Percentiles rank a stretch among this genome's conserved stretches.
phyloP scores from a whole-genome alignment of 2,329 filamentous ascomycete species.

The Pseudogymnoascus sp. region DNA sequence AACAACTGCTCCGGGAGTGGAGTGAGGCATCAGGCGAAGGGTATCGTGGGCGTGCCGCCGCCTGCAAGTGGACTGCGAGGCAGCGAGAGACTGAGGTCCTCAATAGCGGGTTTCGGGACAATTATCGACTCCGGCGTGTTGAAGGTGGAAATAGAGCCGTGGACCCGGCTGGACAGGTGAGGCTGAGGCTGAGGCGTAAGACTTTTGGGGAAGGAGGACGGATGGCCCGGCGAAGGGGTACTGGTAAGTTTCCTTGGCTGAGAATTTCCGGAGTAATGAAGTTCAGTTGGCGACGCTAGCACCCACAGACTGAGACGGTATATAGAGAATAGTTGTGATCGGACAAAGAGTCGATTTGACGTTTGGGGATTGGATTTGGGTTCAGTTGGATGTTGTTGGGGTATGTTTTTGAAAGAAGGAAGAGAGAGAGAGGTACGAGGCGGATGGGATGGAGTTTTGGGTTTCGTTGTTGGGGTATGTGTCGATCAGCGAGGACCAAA shows the following conservation, averaged over 20 bases:
- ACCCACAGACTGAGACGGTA: not conserved
- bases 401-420: not conserved
- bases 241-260: not conserved
- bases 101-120: constrained; percentile 4
- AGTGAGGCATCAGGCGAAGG: constrained; percentile 2
- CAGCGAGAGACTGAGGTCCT: constrained; percentile 3
- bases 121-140: not conserved
- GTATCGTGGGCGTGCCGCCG: constrained; percentile 2
- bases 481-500: constrained; percentile 1
- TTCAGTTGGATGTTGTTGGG: not conserved
- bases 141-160: not conserved
- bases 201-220: not conserved
- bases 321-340: not conserved
- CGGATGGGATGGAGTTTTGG: not conserved
- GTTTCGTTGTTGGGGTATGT: not conserved
- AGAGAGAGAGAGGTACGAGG: not conserved
- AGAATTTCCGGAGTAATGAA: not conserved
- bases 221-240: not conserved
- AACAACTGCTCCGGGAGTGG: not conserved
- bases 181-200: not conserved
- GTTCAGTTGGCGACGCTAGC: not conserved
- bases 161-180: not conserved
- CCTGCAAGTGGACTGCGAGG: constrained; percentile 3
- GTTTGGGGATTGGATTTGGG: not conserved
- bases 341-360: not conserved